phyloP scores from a whole-genome alignment of 345 rosid species.

The Zanthoxylum bungeanum region DNA sequence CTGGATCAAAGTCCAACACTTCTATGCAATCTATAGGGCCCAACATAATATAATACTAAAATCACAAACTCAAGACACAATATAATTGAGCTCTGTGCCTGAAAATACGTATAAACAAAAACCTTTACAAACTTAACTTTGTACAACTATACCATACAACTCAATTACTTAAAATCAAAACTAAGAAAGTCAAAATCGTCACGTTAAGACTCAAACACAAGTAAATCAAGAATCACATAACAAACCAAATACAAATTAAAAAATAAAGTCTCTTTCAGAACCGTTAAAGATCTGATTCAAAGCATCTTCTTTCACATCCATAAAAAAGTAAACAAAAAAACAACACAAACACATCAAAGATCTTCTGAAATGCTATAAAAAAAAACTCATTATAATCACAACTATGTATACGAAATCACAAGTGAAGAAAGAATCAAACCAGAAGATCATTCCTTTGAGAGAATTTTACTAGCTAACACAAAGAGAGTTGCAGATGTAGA shows the following conservation, averaged over 20 bases:
- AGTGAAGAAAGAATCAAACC: slow-evolving; percentile 13
- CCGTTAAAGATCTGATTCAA: slow-evolving; percentile 12
- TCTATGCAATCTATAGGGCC: no score
- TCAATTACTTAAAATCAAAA: no score
- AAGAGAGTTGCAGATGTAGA: neutral
- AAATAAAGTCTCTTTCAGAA: neutral
- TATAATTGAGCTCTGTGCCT: no score
- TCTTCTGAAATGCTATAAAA: slow-evolving; percentile 32
- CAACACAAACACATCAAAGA: slow-evolving; percentile 20
- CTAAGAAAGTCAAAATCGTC: no score
- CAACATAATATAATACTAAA: no score
- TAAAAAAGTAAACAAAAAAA: neutral
- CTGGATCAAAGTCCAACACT: no score
- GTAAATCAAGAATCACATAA: neutral
- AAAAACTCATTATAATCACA: slow-evolving; percentile 12
- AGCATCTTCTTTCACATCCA: slow-evolving; percentile 15
- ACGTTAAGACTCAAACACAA: neutral
- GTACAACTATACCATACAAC: no score
- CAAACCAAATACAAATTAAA: neutral
- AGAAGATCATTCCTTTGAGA: neutral
- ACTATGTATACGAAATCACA: neutral
- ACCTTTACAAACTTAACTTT: no score
- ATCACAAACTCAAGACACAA: no score
- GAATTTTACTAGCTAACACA: slow-evolving; percentile 40
- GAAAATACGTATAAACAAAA: no score